Conservation (phyloP, 2,329 filamentous ascomycete genomes). For the Cytospora piceicola region DNA sequence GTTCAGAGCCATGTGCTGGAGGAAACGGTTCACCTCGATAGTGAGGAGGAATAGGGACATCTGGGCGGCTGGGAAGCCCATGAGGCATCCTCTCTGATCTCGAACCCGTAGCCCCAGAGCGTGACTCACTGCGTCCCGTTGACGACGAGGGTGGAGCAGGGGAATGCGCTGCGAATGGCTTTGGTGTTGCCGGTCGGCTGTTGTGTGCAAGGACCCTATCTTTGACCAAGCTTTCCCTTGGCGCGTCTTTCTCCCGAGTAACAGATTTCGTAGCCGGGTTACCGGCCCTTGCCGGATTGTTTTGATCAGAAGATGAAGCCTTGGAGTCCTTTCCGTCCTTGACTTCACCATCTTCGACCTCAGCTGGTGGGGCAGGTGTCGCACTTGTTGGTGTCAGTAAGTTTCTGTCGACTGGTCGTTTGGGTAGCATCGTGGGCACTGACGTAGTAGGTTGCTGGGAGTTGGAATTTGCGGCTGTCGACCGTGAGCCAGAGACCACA, state of each 20-base stretch:
- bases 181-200: slow-evolving; percentile 27
- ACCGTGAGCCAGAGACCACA: slow-evolving; percentile 51
- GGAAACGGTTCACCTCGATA: slow-evolving; percentile 51
- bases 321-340: slow-evolving; percentile 57
- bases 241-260: slow-evolving; percentile 33
- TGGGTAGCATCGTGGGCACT: slow-evolving; percentile 29
- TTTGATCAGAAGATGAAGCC: slow-evolving; percentile 33
- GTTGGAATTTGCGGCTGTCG: slow-evolving; percentile 68
- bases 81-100: slow-evolving; percentile 27
- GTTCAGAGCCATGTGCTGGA: slow-evolving; percentile 43
- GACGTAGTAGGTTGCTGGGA: slow-evolving; percentile 47
- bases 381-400: slow-evolving; percentile 35
- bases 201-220: slow-evolving; percentile 37
- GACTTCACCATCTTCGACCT: slow-evolving; percentile 75
- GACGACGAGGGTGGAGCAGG: slow-evolving; percentile 1
- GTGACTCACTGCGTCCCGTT: slow-evolving; percentile 24
- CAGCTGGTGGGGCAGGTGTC: slow-evolving; percentile 38
- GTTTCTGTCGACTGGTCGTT: slow-evolving; percentile 30
- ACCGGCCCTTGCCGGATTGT: slow-evolving; percentile 22
- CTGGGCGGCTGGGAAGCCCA: slow-evolving; percentile 59
- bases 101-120: slow-evolving; percentile 38
- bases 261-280: slow-evolving; percentile 29
- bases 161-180: slow-evolving; percentile 14
- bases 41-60: slow-evolving; percentile 57
- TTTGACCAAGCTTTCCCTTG: slow-evolving; percentile 39